These are phyloP conservation scores for Ogataea trehaloabstinens DNA, from an alignment of 805 yeast genomes.

Conservation along the genomic window DNA sequence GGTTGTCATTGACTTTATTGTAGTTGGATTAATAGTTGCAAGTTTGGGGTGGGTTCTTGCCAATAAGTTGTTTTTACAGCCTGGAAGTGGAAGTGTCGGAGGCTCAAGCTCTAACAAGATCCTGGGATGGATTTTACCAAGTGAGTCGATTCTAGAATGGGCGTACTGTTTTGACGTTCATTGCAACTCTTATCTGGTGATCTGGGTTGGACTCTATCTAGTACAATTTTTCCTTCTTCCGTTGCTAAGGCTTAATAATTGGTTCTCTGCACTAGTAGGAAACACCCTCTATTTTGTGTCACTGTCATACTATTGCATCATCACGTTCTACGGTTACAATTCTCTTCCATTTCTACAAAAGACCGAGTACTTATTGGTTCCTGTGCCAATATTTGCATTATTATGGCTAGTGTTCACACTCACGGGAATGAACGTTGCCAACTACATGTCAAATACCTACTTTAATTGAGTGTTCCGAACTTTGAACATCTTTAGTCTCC, in stretches of 20 bases:
- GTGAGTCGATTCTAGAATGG: conserved; percentile 67
- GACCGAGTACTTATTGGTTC: conserved; percentile 60
- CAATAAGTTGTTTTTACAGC: conserved; percentile 50
- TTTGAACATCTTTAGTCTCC: no score
- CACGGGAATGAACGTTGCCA: conserved; percentile 72
- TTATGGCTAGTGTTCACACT: conserved; percentile 57
- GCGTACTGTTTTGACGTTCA: conserved; percentile 93
- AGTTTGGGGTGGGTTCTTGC: conserved; percentile 73
- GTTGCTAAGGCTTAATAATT: conserved; percentile 58
- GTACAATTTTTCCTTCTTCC: conserved; percentile 77
- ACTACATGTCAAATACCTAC: conserved; percentile 49
- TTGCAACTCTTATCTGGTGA: conserved; percentile 81
- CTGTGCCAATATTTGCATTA: conserved; percentile 59
- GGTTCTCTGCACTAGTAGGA: conserved; percentile 71
- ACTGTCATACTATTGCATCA: conserved; percentile 68
- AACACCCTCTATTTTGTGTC: conserved; percentile 76
- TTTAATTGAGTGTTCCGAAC: conserved; percentile 21
- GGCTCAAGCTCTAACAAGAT: conserved; percentile 15
- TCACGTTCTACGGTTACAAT: conserved; percentile 88
- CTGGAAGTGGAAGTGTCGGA: conserved; percentile 10
- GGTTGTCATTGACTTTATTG: conserved; percentile 81
- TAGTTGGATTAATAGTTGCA: conserved; percentile 66
- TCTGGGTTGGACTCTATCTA: conserved; percentile 75
- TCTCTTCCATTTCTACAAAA: conserved; percentile 64
- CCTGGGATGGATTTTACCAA: conserved; percentile 32